Conservation (phyloP, 2,329 filamentous ascomycete genomes). For the Penicillium sp. region DNA sequence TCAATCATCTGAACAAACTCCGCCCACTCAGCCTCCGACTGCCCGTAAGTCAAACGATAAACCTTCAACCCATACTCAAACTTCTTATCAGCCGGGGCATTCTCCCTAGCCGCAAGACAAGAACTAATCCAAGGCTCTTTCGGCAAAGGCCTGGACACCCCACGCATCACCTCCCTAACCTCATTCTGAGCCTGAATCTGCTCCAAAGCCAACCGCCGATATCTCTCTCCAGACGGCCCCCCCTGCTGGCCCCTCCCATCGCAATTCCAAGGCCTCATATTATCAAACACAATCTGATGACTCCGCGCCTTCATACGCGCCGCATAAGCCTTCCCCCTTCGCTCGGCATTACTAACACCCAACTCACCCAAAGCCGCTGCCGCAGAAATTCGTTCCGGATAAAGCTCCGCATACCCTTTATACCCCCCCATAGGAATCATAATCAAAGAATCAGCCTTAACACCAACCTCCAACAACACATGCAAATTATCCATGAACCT, state of each 20-base stretch:
- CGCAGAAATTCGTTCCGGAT: neutral
- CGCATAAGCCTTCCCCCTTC: slow-evolving; percentile 8
- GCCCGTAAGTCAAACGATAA: slow-evolving; percentile 25
- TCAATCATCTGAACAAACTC: slow-evolving; percentile 23
- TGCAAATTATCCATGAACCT: slow-evolving; percentile 13
- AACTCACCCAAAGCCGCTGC: neutral
- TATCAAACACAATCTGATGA: neutral
- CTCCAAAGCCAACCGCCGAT: neutral
- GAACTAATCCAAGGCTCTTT: slow-evolving; percentile 22
- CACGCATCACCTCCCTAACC: slow-evolving; percentile 14
- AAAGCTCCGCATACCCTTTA: slow-evolving; percentile 11
- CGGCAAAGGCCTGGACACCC: slow-evolving; percentile 8
- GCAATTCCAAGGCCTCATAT: neutral
- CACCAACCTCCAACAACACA: slow-evolving; percentile 10
- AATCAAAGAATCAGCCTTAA: slow-evolving; percentile 22
- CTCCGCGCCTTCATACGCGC: slow-evolving; percentile 9
- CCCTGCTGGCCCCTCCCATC: neutral
- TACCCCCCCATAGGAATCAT: slow-evolving; percentile 24
- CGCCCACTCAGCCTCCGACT: slow-evolving; percentile 23
- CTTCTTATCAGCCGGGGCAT: neutral
- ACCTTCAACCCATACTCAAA: slow-evolving; percentile 17
- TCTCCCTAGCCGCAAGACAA: neutral
- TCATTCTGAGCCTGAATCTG: slow-evolving; percentile 13
- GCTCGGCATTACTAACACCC: neutral
- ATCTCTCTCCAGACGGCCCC: neutral